phyloP scores from a whole-genome alignment of 73 alveolate genomes.

The Symbiodinium pilosum region DNA sequence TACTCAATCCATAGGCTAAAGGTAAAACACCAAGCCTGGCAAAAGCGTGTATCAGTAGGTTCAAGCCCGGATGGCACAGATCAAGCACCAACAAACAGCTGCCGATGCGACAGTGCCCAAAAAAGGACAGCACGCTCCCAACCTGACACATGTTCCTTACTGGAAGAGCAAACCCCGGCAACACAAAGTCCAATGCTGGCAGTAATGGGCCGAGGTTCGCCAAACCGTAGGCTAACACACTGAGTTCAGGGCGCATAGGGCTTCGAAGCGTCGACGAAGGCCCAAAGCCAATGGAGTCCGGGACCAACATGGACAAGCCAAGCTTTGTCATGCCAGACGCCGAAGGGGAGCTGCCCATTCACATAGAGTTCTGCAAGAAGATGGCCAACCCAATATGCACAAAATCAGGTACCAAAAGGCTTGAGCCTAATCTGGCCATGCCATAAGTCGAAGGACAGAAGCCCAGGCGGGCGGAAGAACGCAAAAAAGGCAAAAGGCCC shows the following conservation, averaged over 20 bases:
- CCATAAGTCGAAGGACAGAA: background rate
- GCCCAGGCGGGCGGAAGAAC: background rate
- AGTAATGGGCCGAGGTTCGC: conserved; percentile 26
- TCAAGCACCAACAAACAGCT: background rate
- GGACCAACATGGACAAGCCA: conserved; percentile 5
- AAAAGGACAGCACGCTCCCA: conserved; percentile 23
- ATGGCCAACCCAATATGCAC: background rate
- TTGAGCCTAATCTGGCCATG: conserved; percentile 19
- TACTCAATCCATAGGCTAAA: background rate
- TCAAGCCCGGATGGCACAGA: conserved; percentile 1
- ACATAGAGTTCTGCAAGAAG: background rate
- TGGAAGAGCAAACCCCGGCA: background rate
- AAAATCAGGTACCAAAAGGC: background rate
- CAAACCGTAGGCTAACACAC: conserved; percentile 36
- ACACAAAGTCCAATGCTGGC: background rate
- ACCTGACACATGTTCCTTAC: background rate
- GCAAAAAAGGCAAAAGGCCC: background rate
- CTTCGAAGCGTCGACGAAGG: background rate
- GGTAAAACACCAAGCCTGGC: background rate
- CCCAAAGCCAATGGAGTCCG: conserved; percentile 62
- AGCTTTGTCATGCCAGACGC: conserved; percentile 69
- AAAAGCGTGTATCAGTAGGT: background rate
- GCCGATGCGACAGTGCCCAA: conserved; percentile 16
- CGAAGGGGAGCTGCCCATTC: background rate
- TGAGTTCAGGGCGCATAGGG: conserved; percentile 19